Conservation (phyloP, 257 asterid genomes). For the Striga asiatica region DNA sequence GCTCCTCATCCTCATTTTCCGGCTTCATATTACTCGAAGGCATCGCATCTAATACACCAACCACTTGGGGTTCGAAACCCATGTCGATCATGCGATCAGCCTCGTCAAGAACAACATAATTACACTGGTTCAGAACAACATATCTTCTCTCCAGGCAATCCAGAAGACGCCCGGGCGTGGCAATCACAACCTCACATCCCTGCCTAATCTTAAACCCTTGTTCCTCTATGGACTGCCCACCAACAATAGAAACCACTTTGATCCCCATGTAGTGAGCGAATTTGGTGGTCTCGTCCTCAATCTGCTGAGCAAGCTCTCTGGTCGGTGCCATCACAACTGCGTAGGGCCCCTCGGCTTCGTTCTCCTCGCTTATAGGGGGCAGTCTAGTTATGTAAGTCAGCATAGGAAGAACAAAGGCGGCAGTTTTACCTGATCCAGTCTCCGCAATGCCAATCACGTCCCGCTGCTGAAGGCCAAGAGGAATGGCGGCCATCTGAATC, state of each 20-base stretch:
- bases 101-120: neutral
- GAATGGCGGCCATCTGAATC: neutral
- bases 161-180: neutral
- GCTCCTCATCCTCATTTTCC: neutral
- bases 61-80: neutral
- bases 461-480: neutral
- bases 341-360: neutral
- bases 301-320: neutral
- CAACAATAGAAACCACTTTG: neutral
- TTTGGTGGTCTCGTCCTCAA: neutral
- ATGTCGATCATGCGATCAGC: neutral
- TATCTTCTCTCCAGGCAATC: neutral
- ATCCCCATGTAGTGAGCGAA: neutral
- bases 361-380: neutral
- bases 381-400: neutral
- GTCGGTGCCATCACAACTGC: neutral
- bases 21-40: neutral
- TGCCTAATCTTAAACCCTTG: constrained; percentile 1
- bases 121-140: neutral
- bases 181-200: neutral
- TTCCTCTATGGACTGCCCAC: neutral
- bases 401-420: neutral
- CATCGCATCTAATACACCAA: neutral
- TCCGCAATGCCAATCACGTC: neutral
- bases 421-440: neutral